phyloP scores from a whole-genome alignment of 2,329 filamentous ascomycete genomes.

The Dendryphion nanum region DNA sequence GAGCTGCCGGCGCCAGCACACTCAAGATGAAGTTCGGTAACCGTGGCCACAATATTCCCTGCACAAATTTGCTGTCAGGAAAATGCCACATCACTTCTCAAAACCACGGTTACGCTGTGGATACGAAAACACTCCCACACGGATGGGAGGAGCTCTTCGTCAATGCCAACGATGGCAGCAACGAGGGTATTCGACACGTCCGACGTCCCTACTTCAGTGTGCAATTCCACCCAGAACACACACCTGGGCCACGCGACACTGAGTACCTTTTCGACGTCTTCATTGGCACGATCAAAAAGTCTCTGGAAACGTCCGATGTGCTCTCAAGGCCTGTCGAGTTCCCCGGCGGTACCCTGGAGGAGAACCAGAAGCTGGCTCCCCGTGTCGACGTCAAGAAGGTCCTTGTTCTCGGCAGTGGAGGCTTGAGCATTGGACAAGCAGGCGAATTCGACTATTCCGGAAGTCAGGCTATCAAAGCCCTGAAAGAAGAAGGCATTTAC shows the following conservation, averaged over 20 bases:
- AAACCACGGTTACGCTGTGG: constrained; percentile 95
- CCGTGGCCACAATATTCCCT: constrained; percentile 96
- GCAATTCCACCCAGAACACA: constrained; percentile 99
- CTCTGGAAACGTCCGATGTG: constrained; percentile 63
- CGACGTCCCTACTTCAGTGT: constrained; percentile 94
- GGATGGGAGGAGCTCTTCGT: constrained; percentile 95
- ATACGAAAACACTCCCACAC: constrained; percentile 69
- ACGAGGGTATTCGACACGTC: constrained; percentile 91
- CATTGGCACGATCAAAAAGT: constrained; percentile 76
- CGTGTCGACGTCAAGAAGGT: constrained; percentile 90
- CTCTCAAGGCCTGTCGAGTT: constrained; percentile 77
- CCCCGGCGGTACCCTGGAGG: constrained; percentile 77
- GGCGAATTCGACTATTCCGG: constrained; percentile 99
- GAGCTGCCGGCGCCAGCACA: constrained; percentile 81
- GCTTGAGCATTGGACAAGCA: constrained; percentile 94
- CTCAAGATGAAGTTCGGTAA: constrained; percentile 99
- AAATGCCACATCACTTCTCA: constrained; percentile 99
- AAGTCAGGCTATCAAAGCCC: constrained; percentile 94
- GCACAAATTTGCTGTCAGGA: constrained; percentile 91
- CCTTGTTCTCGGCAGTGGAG: constrained; percentile 88
- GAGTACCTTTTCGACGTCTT: constrained; percentile 98
- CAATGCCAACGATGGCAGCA: constrained; percentile 97
- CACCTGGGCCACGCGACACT: constrained; percentile 89
- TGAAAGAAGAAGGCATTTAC: constrained; percentile 98
- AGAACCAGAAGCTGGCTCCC: constrained; percentile 75